Evolutionary conservation across 345 rosid species (phyloP).

Genomic region (Viola odorata): DNA sequence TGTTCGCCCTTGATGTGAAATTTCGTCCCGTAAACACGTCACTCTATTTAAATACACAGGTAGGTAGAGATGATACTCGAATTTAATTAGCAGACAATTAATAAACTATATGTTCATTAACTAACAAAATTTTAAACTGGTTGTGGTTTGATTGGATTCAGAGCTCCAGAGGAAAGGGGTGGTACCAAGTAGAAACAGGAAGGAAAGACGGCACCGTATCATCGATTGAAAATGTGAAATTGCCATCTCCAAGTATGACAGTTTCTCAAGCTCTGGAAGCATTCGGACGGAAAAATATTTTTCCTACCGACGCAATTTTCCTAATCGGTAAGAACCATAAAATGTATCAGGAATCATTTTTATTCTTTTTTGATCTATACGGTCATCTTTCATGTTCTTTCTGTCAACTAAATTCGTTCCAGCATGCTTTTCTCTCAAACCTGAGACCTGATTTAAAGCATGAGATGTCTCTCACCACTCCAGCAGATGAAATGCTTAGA

Average conservation of each 20-base stretch:
- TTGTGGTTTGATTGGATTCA: background rate
- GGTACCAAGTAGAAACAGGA: slow-evolving; percentile 44
- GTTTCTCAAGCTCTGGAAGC: slow-evolving; percentile 12
- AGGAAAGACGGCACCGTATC: slow-evolving; percentile 38
- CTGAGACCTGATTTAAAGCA: too few species aligned
- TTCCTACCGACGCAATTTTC: slow-evolving; percentile 36
- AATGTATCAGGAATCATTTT: background rate
- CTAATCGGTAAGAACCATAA: slow-evolving; percentile 39
- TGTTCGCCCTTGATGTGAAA: too few species aligned
- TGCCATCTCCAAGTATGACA: slow-evolving; percentile 25
- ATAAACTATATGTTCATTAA: background rate
- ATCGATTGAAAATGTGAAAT: slow-evolving; percentile 19
- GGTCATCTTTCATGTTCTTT: background rate
- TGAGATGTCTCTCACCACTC: too few species aligned
- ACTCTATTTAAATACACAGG: too few species aligned
- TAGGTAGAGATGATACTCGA: too few species aligned
- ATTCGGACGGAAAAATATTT: slow-evolving; percentile 33
- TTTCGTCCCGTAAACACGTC: too few species aligned
- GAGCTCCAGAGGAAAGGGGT: slow-evolving; percentile 4
- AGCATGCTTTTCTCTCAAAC: too few species aligned
- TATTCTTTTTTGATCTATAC: background rate
- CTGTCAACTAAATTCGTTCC: background rate
- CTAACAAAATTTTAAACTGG: background rate
- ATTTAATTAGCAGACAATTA: background rate
- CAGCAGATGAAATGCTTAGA: too few species aligned